A percentile compares a stretch with the other conserved stretches of the same genome.
These are phyloP conservation scores for Juncus inflexus DNA, from an alignment of 176 grass and related monocot genomes.

Conservation along the genomic window DNA sequence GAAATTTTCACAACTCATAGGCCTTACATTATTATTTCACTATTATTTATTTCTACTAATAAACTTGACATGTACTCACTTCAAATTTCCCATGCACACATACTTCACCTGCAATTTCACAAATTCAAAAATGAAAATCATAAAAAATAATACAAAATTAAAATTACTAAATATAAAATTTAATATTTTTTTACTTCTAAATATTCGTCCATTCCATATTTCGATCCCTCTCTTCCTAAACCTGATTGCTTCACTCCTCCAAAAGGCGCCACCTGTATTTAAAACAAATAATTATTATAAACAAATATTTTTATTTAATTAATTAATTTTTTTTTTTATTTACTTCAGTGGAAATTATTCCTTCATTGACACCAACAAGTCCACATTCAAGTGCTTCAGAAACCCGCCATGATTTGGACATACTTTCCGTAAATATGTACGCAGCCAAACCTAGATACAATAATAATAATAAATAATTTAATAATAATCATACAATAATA, in stretches of 20 bases:
- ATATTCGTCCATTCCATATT: conserved; percentile 85
- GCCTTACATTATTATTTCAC: no score
- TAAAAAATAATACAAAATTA: neutral
- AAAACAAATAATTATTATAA: conserved; percentile 7
- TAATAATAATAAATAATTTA: neutral
- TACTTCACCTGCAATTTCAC: conserved; percentile 75
- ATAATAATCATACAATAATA: neutral
- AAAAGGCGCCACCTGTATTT: conserved; percentile 75
- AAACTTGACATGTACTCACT: conserved; percentile 8
- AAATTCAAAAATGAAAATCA: neutral
- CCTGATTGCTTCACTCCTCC: conserved; percentile 92
- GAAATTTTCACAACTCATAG: no score
- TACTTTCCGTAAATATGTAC: conserved; percentile 94
- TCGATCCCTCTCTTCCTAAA: conserved; percentile 88
- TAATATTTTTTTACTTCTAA: conserved; percentile 60
- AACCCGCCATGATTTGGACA: conserved; percentile 83
- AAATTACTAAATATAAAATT: neutral
- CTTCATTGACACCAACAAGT: conserved; percentile 91
- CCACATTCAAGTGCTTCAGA: conserved; percentile 93
- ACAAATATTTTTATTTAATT: conserved; percentile 1
- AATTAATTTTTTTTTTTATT: neutral
- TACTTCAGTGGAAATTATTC: conserved; percentile 88
- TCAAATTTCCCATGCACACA: conserved; percentile 82
- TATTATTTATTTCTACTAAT: no score
- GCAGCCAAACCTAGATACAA: conserved; percentile 66